Percentiles rank a stretch among this genome's conserved stretches.
Conservation (phyloP, 768 basidiomycete species). For the Boletus edulis region DNA sequence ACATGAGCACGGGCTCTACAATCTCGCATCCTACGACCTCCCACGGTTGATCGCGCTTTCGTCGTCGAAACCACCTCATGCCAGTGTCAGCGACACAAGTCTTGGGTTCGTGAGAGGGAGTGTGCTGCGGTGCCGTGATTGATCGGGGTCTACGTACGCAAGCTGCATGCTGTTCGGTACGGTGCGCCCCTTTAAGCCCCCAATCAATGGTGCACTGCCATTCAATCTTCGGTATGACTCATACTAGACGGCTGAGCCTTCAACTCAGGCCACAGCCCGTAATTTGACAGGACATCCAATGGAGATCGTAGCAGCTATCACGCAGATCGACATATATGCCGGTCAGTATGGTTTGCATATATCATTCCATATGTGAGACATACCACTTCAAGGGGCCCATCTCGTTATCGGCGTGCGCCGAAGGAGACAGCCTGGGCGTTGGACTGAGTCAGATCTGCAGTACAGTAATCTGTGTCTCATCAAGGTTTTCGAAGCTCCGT, state of each 20-base stretch:
- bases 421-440: not conserved
- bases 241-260: not conserved
- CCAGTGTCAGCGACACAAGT: constrained; percentile 6
- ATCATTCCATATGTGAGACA: not conserved
- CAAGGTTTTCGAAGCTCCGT: constrained; percentile 6
- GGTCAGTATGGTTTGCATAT: not conserved
- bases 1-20: constrained; percentile 64
- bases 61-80: constrained; percentile 48
- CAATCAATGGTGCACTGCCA: constrained; percentile 22
- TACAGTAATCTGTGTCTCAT: not conserved
- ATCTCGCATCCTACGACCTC: constrained; percentile 70
- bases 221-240: not conserved
- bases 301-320: not conserved
- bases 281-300: not conserved
- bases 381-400: not conserved
- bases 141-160: constrained; percentile 10
- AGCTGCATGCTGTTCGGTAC: constrained; percentile 13
- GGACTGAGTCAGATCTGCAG: not conserved
- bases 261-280: not conserved
- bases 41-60: constrained; percentile 61
- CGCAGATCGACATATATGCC: not conserved
- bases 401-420: constrained; percentile 1
- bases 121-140: constrained; percentile 17
- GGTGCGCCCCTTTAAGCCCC: constrained; percentile 12
- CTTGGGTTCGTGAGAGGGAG: constrained; percentile 14